These are phyloP conservation scores for Fomitopsis serialis DNA, from an alignment of 768 basidiomycete species.

Conservation along the genomic window DNA sequence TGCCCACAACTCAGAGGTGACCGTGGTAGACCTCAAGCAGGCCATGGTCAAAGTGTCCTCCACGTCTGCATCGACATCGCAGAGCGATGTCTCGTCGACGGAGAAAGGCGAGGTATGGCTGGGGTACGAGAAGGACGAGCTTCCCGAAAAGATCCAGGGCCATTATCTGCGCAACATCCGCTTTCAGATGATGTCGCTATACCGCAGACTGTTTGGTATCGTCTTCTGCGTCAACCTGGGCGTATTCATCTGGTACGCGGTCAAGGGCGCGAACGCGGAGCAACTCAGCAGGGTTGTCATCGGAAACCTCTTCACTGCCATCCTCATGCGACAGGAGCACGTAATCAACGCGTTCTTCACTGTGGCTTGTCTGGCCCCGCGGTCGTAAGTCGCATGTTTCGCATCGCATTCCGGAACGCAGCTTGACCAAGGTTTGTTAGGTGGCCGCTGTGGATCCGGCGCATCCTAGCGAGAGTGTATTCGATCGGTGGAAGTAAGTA, in stretches of 20 bases:
- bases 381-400: slow-evolving; percentile 32
- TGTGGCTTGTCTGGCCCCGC: slow-evolving; percentile 40
- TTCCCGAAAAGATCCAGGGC: slow-evolving; percentile 44
- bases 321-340: slow-evolving; percentile 41
- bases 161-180: slow-evolving; percentile 42
- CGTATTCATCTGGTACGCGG: slow-evolving; percentile 35
- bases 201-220: slow-evolving; percentile 45
- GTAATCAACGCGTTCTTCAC: slow-evolving; percentile 51
- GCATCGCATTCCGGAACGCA: neutral
- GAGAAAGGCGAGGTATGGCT: slow-evolving; percentile 32
- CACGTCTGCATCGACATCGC: slow-evolving; percentile 9
- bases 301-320: slow-evolving; percentile 37
- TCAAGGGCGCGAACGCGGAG: slow-evolving; percentile 23
- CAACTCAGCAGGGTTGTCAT: slow-evolving; percentile 30
- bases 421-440: slow-evolving; percentile 18
- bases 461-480: slow-evolving; percentile 47
- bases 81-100: slow-evolving; percentile 9
- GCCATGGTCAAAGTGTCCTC: slow-evolving; percentile 7
- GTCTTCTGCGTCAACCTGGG: slow-evolving; percentile 44
- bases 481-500: slow-evolving; percentile 43
- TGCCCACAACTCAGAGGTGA: neutral
- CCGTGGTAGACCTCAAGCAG: neutral
- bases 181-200: slow-evolving; percentile 46
- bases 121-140: slow-evolving; percentile 42
- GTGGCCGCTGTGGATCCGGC: slow-evolving; percentile 47